phyloP scores from a whole-genome alignment of 2,329 filamentous ascomycete genomes.

The Colletotrichum paranaense region DNA sequence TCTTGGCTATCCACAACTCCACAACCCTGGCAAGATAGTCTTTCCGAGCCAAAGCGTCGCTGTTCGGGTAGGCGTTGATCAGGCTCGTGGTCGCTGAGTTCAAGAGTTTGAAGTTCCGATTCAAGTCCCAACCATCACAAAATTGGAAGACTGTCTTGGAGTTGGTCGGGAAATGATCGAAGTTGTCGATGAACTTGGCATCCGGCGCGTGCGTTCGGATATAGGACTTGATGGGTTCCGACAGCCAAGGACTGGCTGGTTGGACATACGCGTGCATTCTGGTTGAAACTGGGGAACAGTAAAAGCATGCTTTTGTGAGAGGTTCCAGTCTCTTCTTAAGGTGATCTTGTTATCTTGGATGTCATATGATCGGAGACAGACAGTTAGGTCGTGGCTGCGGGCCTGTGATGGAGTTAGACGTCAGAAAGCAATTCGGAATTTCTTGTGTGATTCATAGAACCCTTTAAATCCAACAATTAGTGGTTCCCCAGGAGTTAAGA shows the following conservation, averaged over 20 bases:
- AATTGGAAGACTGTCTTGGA: constrained; percentile 43
- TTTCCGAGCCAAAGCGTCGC: constrained; percentile 51
- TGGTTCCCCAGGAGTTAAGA: neutral
- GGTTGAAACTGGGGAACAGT: neutral
- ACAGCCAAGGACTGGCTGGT: constrained; percentile 44
- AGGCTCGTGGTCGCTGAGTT: constrained; percentile 44
- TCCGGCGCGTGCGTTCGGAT: constrained; percentile 44
- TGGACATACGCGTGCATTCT: constrained; percentile 43
- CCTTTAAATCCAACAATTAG: neutral
- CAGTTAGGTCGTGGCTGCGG: no score
- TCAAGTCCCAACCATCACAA: constrained; percentile 49
- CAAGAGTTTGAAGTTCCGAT: constrained; percentile 46
- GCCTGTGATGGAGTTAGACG: no score
- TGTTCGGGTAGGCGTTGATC: constrained; percentile 53
- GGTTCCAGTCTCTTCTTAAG: constrained; percentile 1
- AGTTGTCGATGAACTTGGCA: constrained; percentile 43
- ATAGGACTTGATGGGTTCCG: constrained; percentile 44
- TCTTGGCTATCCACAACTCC: constrained; percentile 50
- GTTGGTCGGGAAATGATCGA: constrained; percentile 42
- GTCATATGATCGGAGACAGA: no score
- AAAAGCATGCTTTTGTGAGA: neutral
- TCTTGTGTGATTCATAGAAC: neutral
- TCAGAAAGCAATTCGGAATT: neutral
- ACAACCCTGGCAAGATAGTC: constrained; percentile 48
- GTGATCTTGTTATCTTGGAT: neutral